Conservation (phyloP, 139 green algal genomes). For the Haematococcus lacustris region DNA sequence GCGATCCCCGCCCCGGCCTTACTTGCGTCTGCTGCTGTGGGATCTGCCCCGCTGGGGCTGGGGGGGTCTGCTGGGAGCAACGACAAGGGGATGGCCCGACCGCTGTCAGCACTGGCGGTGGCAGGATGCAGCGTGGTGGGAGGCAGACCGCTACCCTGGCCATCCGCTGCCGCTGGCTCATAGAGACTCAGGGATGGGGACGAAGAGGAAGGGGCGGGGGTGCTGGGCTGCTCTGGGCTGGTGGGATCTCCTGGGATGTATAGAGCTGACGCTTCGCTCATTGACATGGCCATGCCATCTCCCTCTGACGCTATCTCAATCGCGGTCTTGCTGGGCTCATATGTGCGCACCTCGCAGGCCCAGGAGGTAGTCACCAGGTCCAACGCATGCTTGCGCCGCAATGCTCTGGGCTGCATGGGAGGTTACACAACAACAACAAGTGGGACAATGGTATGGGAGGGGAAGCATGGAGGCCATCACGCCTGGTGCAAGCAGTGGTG, state of each 20-base stretch:
- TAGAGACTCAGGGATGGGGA: no score
- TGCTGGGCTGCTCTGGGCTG: not conserved
- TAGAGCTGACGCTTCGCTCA: not conserved
- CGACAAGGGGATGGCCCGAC: not conserved
- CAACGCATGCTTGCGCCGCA: conserved; percentile 32
- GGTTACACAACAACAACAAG: no score
- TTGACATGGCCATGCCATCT: conserved; percentile 59
- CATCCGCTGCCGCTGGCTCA: no score
- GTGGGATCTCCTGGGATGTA: not conserved
- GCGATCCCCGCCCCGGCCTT: no score
- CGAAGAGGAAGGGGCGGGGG: conserved; percentile 8
- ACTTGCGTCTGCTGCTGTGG: conserved; percentile 17
- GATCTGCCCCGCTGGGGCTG: not conserved
- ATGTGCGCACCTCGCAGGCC: conserved; percentile 38
- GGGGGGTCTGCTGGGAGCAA: not conserved
- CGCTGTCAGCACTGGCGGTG: not conserved
- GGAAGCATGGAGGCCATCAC: no score
- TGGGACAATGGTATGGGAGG: no score
- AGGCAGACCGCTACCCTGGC: no score
- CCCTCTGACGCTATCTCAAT: conserved; percentile 39
- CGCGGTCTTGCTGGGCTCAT: conserved; percentile 20
- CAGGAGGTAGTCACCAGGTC: conserved; percentile 62
- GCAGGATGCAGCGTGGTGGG: not conserved
- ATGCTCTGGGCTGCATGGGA: conserved; percentile 9
- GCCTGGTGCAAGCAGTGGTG: no score